Evolutionary conservation across 73 alveolate species (phyloP), one percentile per base, ranked within the genome.

Genomic region (Paraurostyla sp.): DNA sequence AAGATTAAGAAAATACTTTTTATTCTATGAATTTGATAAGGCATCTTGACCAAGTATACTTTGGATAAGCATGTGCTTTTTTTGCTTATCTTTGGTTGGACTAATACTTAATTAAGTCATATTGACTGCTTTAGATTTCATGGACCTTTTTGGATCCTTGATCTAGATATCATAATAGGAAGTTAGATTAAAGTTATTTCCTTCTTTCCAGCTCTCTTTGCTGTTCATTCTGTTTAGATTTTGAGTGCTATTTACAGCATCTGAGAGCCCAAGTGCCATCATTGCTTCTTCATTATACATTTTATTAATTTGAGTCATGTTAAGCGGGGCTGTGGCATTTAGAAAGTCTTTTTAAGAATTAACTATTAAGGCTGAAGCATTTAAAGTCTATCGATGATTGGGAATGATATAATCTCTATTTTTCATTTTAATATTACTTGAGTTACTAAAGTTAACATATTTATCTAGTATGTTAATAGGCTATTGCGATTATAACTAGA

Each of bases 161-260:
- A 38, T 58, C 33, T 35, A 56, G 18, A 56, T 40, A 65, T 65
- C 35, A 22, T 65, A 65, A 3, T 38, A 35, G 9, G 82, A 65
- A 2, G 82, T 22, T 40, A 65, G 9, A 23, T 65, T 30, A 22
- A 65, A 38, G 15, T 65, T 18, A 11, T 38, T 35, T 35, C 41
- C 32, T 0, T 15, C 82, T 38, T 65, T 11, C 56, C 82, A 65
- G 25, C 82, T 65, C 9, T 65, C 82, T 22, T 65, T 65, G 41
- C 82, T 65, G 23, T 65, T 65, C 41, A 65, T 65, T 65, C 82
- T 65, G 35, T 58, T 65, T 36, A 65, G 25, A 65, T 65, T 65
- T 65, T 65, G 46, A 40, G 82, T 65, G 38, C 82, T 65, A 6
- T 32, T 65, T 0, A 65, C 82, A 3, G 41, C 82, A 65, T 65